A percentile compares a stretch with the other conserved stretches of the same genome.
Conservation (phyloP, 345 rosid species). For the Dipteronia sinensis region DNA sequence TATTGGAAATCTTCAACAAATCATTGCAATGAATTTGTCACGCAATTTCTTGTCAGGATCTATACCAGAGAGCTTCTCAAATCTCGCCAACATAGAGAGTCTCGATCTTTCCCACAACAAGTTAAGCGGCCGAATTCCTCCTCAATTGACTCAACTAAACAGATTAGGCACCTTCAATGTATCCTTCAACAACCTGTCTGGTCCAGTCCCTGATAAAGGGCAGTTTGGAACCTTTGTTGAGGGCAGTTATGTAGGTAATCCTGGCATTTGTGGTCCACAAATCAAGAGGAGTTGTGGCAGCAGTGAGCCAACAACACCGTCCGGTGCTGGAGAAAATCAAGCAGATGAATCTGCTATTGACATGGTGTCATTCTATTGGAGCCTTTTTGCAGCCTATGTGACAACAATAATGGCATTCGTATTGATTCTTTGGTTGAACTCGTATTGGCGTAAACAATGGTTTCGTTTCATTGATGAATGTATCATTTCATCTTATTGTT, state of each 20-base stretch:
- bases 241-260: background rate
- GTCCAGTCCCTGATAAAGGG: background rate
- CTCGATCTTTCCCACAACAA: background rate
- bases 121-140: background rate
- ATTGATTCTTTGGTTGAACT: conserved; percentile 14
- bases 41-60: background rate
- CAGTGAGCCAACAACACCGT: background rate
- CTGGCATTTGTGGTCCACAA: background rate
- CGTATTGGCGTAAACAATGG: conserved; percentile 21
- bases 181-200: background rate
- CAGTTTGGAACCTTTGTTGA: background rate
- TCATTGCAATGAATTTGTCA: background rate
- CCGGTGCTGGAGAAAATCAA: background rate
- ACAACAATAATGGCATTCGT: background rate
- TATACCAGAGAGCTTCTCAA: background rate
- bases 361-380: conserved; percentile 20
- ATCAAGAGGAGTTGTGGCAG: background rate
- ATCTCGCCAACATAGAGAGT: background rate
- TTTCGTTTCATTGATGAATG: conserved; percentile 21
- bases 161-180: background rate
- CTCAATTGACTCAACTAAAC: background rate
- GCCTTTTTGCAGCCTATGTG: conserved; percentile 18
- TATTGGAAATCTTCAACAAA: background rate
- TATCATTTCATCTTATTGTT: background rate
- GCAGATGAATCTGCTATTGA: conserved; percentile 10